Base-by-base conservation (phyloP, 441 rosid species). In the Bocquillonia castaneifolia region DNA sequence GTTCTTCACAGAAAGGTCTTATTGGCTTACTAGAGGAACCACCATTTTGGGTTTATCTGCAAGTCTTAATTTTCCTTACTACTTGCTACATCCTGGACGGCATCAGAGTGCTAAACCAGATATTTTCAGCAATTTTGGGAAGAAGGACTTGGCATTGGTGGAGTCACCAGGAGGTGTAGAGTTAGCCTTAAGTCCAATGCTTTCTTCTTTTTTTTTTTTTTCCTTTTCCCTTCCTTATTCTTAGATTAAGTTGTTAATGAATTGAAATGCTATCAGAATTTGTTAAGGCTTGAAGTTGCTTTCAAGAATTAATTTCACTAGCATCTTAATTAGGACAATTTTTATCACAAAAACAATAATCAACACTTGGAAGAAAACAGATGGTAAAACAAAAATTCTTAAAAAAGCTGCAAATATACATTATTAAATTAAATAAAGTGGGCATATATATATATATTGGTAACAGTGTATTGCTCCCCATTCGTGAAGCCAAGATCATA, bases 361-460 rank as follows among this genome's bases (percentile, higher is more conserved):
- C 58, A 51, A n/a, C 22, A 50, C 68, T 22, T 23, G 34, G 47
- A 45, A 64, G 32, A 51, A 57, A 10, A 59, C 40, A 59, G 44
- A 25, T 13, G 14, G 40, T 44, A 39, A 26, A 17, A 14, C 44
- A 10, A 6, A 42, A 42, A 6, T 7, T 2, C 15, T 5, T 42
- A 5, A 42, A 42, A 62, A 40, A 62, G 66, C 66, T 44, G 37
- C 66, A 62, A 25, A 17, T 56, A 48, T 50, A 5, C 50, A 22
- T 37, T 60, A 28, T 17, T 22, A 0, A 15, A 18, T 18, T 0
- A 36, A n/a, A 34, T 18, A 39, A 59, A 59, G 48, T 59, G 29
- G 34, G 25, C 37, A 5, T n/a, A n/a, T n/a, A n/a, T n/a, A n/a
- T n/a, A 66, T 36, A 6, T 51, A 9, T 66, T 53, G 60, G n/a